phyloP scores from a whole-genome alignment of 2,329 filamentous ascomycete genomes.

The Ampelomyces quisqualis region DNA sequence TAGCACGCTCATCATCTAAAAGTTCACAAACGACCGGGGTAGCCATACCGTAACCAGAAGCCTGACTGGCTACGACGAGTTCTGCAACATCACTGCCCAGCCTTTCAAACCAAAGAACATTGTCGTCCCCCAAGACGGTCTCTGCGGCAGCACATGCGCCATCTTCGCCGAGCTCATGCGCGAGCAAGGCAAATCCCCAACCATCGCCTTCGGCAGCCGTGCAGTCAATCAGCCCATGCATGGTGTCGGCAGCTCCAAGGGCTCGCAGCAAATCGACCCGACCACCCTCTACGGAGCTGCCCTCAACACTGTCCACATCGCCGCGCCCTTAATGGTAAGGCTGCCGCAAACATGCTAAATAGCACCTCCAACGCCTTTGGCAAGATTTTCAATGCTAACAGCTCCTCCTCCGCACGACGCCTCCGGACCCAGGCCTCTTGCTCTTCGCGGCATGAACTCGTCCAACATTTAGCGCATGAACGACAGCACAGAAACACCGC shows the following conservation, averaged over 20 bases:
- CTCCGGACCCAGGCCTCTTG: slow-evolving; percentile 2
- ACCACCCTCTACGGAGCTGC: slow-evolving; percentile 3
- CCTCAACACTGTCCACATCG: background rate
- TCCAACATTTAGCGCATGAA: slow-evolving; percentile 30
- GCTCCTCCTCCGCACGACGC: slow-evolving; percentile 10
- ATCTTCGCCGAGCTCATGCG: slow-evolving; percentile 47
- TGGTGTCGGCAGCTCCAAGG: slow-evolving; percentile 45
- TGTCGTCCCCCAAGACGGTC: slow-evolving; percentile 36
- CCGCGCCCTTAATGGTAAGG: slow-evolving; percentile 5
- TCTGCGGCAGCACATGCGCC: slow-evolving; percentile 44
- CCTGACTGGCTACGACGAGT: slow-evolving; percentile 9
- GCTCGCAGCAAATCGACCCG: slow-evolving; percentile 28
- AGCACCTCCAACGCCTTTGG: slow-evolving; percentile 11
- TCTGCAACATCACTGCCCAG: slow-evolving; percentile 11
- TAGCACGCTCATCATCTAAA: slow-evolving; percentile 14
- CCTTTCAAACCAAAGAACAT: slow-evolving; percentile 27
- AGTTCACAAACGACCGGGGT: slow-evolving; percentile 10
- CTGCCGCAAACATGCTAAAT: slow-evolving; percentile 7
- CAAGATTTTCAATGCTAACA: slow-evolving; percentile 10
- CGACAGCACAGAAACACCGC: slow-evolving; percentile 40
- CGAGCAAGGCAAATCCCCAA: slow-evolving; percentile 42
- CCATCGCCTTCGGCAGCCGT: slow-evolving; percentile 22
- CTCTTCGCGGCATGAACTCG: slow-evolving; percentile 15
- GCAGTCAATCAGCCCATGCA: slow-evolving; percentile 41
- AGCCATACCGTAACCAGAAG: slow-evolving; percentile 4